Conservation (phyloP, 129 eudicot species). For the Arctium lappa region DNA sequence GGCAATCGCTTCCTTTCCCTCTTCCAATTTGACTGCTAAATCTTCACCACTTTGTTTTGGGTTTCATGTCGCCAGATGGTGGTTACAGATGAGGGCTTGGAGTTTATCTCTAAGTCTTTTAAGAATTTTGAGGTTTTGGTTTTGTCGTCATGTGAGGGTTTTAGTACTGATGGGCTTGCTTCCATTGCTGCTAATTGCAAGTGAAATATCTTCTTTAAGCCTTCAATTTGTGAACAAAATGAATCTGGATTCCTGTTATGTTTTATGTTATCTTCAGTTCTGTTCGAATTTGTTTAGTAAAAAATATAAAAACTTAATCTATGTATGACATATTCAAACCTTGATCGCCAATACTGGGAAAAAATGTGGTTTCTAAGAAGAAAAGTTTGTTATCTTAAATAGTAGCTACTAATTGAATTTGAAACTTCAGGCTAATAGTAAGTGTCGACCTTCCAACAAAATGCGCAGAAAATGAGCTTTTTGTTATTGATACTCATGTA, state of each 20-base stretch:
- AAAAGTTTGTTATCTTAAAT: too few species aligned
- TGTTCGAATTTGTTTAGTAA: not conserved
- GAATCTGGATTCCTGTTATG: not conserved
- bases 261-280: not conserved
- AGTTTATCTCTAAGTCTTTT: slow-evolving; percentile 56
- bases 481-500: not conserved
- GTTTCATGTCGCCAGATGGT: slow-evolving; percentile 52
- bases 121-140: slow-evolving; percentile 72
- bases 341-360: not conserved
- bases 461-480: not conserved
- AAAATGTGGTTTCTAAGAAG: not conserved
- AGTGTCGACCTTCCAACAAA: too few species aligned
- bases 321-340: not conserved
- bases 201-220: slow-evolving; percentile 22
- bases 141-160: slow-evolving; percentile 79
- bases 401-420: not conserved
- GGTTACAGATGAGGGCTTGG: slow-evolving; percentile 73
- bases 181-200: slow-evolving; percentile 96
- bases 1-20: slow-evolving; percentile 55
- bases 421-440: too few species aligned
- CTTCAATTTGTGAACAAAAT: not conserved
- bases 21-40: slow-evolving; percentile 28
- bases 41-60: slow-evolving; percentile 25
- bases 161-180: slow-evolving; percentile 82
- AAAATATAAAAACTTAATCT: not conserved